These are phyloP conservation scores for Candida koratica DNA, from an alignment of 805 yeast species.

Conservation along the genomic window DNA sequence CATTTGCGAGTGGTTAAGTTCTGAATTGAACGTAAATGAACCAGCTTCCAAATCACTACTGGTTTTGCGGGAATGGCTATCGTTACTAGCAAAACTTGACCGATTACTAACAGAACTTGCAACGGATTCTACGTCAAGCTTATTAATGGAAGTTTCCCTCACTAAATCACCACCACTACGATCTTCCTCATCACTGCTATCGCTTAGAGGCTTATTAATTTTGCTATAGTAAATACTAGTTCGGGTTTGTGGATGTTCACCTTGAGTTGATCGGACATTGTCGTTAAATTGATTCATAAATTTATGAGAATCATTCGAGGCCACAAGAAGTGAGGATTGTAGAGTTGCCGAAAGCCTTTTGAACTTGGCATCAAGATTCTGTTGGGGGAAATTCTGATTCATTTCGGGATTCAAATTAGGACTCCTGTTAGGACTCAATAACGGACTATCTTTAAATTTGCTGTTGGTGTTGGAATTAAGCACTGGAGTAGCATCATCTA, in stretches of 20 bases:
- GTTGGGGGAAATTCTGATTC: constrained; percentile 25
- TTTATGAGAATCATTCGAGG: constrained; percentile 38
- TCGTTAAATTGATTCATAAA: constrained; percentile 38
- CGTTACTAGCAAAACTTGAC: constrained; percentile 22
- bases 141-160: constrained; percentile 10
- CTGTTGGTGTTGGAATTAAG: constrained; percentile 10
- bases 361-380: constrained; percentile 32
- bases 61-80: constrained; percentile 2
- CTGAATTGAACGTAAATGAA: constrained; percentile 9
- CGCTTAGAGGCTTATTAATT: constrained; percentile 23
- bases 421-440: constrained; percentile 7
- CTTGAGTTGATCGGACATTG: constrained; percentile 24
- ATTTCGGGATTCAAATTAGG: constrained; percentile 5
- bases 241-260: constrained; percentile 13
- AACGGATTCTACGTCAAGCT: constrained; percentile 17
- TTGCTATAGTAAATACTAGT: constrained; percentile 31
- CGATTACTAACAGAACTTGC: constrained; percentile 24
- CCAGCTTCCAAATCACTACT: constrained; percentile 1
- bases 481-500: constrained; percentile 31
- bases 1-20: constrained; percentile 5
- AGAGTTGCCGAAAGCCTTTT: constrained; percentile 36
- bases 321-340: constrained; percentile 23
- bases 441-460: too few relatives aligned
- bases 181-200: constrained; percentile 14
- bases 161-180: constrained; percentile 7